Conservation (phyloP, 495 filamentous ascomycete species). For the Astrothelium subdiscretum region DNA sequence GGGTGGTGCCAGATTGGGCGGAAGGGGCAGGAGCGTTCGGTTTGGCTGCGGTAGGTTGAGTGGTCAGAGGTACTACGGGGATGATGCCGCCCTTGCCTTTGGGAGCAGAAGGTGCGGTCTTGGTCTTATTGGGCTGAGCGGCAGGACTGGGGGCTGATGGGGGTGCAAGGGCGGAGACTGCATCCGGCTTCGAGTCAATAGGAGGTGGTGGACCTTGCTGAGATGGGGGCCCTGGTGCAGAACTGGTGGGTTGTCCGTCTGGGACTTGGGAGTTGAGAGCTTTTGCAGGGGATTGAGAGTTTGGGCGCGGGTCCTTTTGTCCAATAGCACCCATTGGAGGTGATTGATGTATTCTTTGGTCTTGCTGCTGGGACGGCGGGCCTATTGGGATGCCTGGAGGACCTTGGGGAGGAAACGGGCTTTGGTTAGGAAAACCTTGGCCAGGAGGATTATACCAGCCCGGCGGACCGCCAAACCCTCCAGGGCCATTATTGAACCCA, state of each 20-base stretch:
- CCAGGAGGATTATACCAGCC: conserved; percentile 74
- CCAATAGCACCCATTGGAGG: conserved; percentile 26
- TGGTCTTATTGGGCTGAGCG: conserved; percentile 23
- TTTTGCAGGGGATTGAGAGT: neutral
- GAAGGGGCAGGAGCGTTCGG: conserved; percentile 10
- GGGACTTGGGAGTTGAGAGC: conserved; percentile 9
- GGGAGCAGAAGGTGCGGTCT: conserved; percentile 45
- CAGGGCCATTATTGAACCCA: conserved; percentile 29
- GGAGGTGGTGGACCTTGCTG: conserved; percentile 31
- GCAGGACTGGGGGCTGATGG: conserved; percentile 14
- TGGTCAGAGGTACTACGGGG: conserved; percentile 41
- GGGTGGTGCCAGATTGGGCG: conserved; percentile 22
- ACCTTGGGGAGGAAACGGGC: conserved; percentile 22
- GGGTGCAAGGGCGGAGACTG: conserved; percentile 27
- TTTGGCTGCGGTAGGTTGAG: conserved; percentile 8
- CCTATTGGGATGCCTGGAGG: conserved; percentile 25
- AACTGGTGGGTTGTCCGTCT: conserved; percentile 13
- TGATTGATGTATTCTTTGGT: conserved; percentile 34
- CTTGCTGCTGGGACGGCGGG: conserved; percentile 42
- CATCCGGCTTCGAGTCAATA: conserved; percentile 30
- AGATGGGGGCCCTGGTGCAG: conserved; percentile 10
- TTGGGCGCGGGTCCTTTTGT: neutral
- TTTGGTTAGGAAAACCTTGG: conserved; percentile 51
- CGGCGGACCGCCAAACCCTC: conserved; percentile 47
- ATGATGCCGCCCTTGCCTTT: conserved; percentile 48